Base-by-base conservation (phyloP, 257 asterid genomes). In the Pogostemon cablin region DNA sequence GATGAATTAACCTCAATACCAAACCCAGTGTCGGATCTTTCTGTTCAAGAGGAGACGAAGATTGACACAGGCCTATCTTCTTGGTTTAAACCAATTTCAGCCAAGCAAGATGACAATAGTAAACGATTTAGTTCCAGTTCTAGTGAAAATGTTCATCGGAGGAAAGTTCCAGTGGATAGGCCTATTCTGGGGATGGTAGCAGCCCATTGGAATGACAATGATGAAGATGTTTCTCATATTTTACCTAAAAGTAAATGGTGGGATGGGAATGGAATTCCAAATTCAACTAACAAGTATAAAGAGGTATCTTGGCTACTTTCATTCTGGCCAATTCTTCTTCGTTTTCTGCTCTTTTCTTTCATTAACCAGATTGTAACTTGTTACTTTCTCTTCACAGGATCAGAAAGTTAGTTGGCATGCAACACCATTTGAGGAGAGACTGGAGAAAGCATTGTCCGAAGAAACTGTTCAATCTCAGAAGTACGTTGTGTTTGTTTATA, bases 381-480 rank as follows among this genome's bases (percentile, higher is more conserved):
- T 40, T 32, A 25, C 42, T 64, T 54, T 67, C 15, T n/a, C 59
- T 75, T 71, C 37, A 9, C 84, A 86, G 91, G 91, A 86, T 78
- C 91, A 93, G 78, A 93, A 90, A 77, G 96, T 93, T 38, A 93
- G 86, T 76, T 93, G 97, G 97, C 98, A 93, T 62, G 96, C 97
- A 40, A 90, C 96, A 10, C 93, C 98, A 55, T 93, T 93, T 68
- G 97, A 88, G 75, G 98, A 93, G 91, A 90, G 98, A 77, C 84
- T 93, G 35, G 97, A 93, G 75, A 93, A 93, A 80, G 98, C 98
- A 35, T 73, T 93, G 78, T 93, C 97, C 35, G 93, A 89, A 79
- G 97, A 91, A 78, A 65, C 90, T 75, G 68, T 68, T 17, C 78
- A 75, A 73, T 82, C 92, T 74, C 89, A 82, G 75, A 87, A 95